These are phyloP conservation scores for Pyrenophora graminea DNA, from an alignment of 2,329 filamentous ascomycete genomes.

Conservation along the genomic window DNA sequence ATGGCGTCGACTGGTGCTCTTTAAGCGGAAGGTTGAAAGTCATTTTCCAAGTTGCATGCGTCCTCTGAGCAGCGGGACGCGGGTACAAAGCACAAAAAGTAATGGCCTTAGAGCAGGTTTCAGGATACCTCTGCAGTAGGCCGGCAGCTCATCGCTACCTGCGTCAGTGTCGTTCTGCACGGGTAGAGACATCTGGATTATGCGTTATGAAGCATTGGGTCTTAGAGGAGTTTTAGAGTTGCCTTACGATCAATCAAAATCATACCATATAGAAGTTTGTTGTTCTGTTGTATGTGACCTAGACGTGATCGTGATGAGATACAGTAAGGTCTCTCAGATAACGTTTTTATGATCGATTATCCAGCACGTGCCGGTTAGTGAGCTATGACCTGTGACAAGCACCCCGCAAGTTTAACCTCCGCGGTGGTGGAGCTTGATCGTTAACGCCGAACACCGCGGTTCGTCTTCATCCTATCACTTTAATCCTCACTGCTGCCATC, in stretches of 20 bases:
- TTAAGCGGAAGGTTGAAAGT: conserved; percentile 51
- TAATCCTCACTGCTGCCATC: neutral
- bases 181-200: conserved; percentile 42
- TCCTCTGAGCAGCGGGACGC: conserved; percentile 31
- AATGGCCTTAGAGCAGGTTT: conserved; percentile 37
- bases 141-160: conserved; percentile 40
- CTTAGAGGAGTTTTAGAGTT: conserved; percentile 48
- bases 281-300: too few species aligned
- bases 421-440: conserved; percentile 14
- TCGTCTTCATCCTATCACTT: neutral
- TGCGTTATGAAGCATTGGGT: conserved; percentile 44
- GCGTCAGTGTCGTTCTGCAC: conserved; percentile 40
- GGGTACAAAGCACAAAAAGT: conserved; percentile 33
- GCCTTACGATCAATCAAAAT: conserved; percentile 43
- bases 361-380: conserved; percentile 20
- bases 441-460: neutral
- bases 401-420: conserved; percentile 25
- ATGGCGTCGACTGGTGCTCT: conserved; percentile 89
- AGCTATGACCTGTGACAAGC: conserved; percentile 28
- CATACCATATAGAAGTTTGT: conserved; percentile 31
- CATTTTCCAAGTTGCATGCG: conserved; percentile 33
- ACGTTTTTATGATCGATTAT: neutral
- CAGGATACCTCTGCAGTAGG: conserved; percentile 39
- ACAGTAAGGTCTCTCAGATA: too few species aligned
- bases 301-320: too few species aligned